A percentile compares a stretch with the other conserved stretches of the same genome.
Conservation (phyloP, 352 stramenopile genomes). For the Phytophthora pini region DNA sequence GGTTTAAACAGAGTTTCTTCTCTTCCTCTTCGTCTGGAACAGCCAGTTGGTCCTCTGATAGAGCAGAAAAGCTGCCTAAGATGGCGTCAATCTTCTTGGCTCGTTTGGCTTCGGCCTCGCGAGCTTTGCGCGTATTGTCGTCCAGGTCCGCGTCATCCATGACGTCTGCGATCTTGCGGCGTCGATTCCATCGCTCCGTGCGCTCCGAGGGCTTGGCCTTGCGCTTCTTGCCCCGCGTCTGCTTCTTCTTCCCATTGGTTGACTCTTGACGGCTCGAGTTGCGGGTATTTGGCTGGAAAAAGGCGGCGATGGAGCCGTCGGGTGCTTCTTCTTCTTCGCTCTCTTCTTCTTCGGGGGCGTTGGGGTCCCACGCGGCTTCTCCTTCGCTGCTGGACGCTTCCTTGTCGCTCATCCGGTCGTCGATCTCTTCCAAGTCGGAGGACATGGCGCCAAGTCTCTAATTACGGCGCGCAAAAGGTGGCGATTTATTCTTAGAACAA, state of each 20-base stretch:
- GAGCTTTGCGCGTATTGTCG: constrained; percentile 60
- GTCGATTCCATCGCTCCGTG: constrained; percentile 51
- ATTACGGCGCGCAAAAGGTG: constrained; percentile 3
- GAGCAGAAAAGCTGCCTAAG: constrained; percentile 39
- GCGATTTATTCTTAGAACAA: constrained; percentile 18
- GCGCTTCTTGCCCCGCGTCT: constrained; percentile 29
- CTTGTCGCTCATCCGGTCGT: constrained; percentile 19
- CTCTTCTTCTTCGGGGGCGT: constrained; percentile 18
- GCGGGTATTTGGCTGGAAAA: constrained; percentile 9
- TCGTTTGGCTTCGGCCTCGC: constrained; percentile 68
- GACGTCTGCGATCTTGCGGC: constrained; percentile 70
- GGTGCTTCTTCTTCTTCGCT: constrained; percentile 20
- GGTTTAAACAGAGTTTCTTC: constrained; percentile 71
- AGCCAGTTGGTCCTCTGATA: constrained; percentile 46
- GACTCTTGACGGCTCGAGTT: background rate
- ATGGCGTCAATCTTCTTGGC: constrained; percentile 44
- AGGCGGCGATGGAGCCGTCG: constrained; percentile 8
- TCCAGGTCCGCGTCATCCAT: constrained; percentile 77
- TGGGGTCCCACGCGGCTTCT: constrained; percentile 51
- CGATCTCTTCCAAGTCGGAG: constrained; percentile 18
- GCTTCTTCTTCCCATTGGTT: constrained; percentile 11
- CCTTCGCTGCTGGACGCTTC: constrained; percentile 18
- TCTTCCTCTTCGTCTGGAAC: constrained; percentile 24
- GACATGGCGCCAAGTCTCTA: constrained; percentile 16
- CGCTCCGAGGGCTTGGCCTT: constrained; percentile 25